A percentile compares a stretch with the other conserved stretches of the same genome.
Evolutionary conservation across 2,329 filamentous ascomycete genomes (phyloP).

Genomic region (Colletotrichum lindemuthianum): DNA sequence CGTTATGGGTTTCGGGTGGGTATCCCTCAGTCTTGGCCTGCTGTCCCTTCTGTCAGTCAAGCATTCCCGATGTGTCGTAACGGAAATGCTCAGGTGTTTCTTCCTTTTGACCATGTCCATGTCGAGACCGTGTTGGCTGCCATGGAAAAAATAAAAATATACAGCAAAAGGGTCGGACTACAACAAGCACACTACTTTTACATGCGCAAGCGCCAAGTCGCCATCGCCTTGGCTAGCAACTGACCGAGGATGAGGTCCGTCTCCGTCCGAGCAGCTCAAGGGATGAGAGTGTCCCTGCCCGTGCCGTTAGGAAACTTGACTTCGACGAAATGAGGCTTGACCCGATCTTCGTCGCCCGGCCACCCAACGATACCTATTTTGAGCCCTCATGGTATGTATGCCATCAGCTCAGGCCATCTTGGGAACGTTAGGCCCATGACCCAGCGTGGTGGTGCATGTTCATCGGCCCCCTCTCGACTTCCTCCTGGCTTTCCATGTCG

Average conservation of each 20-base stretch:
- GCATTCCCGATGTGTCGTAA: constrained; percentile 2
- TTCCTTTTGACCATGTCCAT: constrained; percentile 13
- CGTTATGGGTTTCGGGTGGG: constrained; percentile 2
- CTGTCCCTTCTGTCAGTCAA: constrained; percentile 16
- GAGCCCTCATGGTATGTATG: not conserved
- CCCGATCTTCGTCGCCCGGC: constrained; percentile 31
- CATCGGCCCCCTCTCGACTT: constrained; percentile 1
- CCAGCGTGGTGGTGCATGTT: constrained; percentile 5
- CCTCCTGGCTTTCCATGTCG: constrained; percentile 7
- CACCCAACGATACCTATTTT: constrained; percentile 3
- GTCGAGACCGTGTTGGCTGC: not conserved
- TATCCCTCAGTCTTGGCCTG: not conserved
- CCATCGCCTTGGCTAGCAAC: not conserved
- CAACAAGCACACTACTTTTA: not conserved
- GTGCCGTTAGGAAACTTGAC: not conserved
- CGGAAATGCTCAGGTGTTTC: not conserved
- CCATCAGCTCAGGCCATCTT: constrained; percentile 18
- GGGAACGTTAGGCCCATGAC: constrained; percentile 25
- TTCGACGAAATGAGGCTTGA: constrained; percentile 16
- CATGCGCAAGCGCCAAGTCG: constrained; percentile 7
- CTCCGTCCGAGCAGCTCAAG: constrained; percentile 12
- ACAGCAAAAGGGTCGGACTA: not conserved
- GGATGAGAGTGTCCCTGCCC: not conserved
- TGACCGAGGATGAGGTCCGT: constrained; percentile 17
- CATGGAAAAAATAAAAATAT: not conserved